Conservation (phyloP, 2,329 filamentous ascomycete genomes). For the Colletotrichum lentis region DNA sequence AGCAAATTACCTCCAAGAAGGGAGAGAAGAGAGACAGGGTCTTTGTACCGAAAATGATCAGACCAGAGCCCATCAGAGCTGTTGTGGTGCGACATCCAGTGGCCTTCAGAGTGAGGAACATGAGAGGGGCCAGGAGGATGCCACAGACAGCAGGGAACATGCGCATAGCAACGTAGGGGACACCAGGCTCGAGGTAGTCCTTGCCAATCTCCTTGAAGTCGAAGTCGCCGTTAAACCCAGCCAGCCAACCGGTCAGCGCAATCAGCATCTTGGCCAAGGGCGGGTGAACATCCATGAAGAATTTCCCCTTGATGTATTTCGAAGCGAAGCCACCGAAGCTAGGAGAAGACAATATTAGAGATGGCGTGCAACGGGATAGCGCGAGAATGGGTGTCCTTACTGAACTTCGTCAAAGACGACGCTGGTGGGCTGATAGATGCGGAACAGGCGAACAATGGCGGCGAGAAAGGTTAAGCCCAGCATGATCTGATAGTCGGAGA, state of each 20-base stretch:
- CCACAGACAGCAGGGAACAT: slow-evolving; percentile 90
- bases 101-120: slow-evolving; percentile 94
- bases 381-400: slow-evolving; percentile 64
- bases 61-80: slow-evolving; percentile 80
- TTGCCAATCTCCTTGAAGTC: slow-evolving; percentile 99
- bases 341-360: slow-evolving; percentile 32
- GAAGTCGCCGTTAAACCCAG: slow-evolving; percentile 93
- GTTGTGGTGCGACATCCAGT: slow-evolving; percentile 87
- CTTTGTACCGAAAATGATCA: slow-evolving; percentile 84
- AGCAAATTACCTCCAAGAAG: slow-evolving; percentile 39
- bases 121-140: slow-evolving; percentile 85
- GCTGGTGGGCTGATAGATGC: slow-evolving; percentile 94
- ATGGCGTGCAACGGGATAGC: neutral
- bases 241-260: slow-evolving; percentile 91
- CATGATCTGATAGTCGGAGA: slow-evolving; percentile 83
- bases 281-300: slow-evolving; percentile 99
- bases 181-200: slow-evolving; percentile 92
- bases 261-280: slow-evolving; percentile 96
- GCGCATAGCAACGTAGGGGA: slow-evolving; percentile 98
- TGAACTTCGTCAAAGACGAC: slow-evolving; percentile 99
- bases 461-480: slow-evolving; percentile 77
- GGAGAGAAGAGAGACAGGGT: neutral
- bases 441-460: slow-evolving; percentile 84
- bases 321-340: slow-evolving; percentile 98
- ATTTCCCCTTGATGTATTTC: slow-evolving; percentile 98